These are phyloP conservation scores for Puccinia polysora DNA, from an alignment of 1,284 basidiomycete genomes.

Conservation along the genomic window DNA sequence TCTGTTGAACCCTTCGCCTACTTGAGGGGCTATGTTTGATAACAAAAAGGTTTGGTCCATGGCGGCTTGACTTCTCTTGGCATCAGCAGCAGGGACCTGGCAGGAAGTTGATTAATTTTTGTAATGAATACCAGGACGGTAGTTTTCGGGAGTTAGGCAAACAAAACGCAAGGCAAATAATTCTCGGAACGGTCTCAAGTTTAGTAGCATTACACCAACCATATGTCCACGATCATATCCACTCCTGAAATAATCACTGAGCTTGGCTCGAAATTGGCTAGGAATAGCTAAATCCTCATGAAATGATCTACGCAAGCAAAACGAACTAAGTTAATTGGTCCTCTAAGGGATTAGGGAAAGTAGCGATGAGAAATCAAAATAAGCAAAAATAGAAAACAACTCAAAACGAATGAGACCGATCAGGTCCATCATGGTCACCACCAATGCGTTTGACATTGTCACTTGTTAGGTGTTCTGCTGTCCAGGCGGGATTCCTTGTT, in stretches of 20 bases:
- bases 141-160: no score
- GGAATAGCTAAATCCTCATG: constrained; percentile 78
- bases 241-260: constrained; percentile 82
- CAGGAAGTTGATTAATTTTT: background rate
- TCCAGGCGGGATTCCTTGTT: constrained; percentile 80
- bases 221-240: constrained; percentile 98
- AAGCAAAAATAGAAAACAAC: constrained; percentile 9
- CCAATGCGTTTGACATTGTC: constrained; percentile 15
- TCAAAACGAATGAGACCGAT: constrained; percentile 43
- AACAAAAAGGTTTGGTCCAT: constrained; percentile 97
- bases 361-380: background rate
- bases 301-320: constrained; percentile 58
- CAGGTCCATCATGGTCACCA: constrained; percentile 40
- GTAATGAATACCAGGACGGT: no score
- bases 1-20: constrained; percentile 93
- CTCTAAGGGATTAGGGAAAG: constrained; percentile 58
- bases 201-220: no score
- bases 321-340: constrained; percentile 59
- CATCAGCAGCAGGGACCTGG: constrained; percentile 79
- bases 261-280: constrained; percentile 70
- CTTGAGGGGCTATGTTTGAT: constrained; percentile 96
- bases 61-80: constrained; percentile 71
- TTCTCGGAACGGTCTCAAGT: no score
- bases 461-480: constrained; percentile 50
- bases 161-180: no score